Percentiles rank a stretch among this genome's conserved stretches.
Conservation (phyloP, 2,329 filamentous ascomycete species). For the Epichloe uncinata region DNA sequence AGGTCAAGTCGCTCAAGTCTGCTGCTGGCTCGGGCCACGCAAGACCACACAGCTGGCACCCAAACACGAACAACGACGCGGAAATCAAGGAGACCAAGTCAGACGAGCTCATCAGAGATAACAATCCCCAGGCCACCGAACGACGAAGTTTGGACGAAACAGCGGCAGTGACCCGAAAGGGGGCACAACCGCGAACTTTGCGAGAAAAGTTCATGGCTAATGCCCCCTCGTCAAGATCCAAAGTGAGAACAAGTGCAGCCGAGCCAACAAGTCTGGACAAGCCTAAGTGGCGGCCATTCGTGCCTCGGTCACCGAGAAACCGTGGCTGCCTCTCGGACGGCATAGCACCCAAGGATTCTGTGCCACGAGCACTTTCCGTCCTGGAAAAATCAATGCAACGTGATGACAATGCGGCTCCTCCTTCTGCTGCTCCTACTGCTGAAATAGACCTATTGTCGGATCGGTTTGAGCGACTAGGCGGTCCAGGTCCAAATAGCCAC, state of each 20-base stretch:
- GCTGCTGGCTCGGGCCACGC: constrained; percentile 8
- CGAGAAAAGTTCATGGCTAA: constrained; percentile 24
- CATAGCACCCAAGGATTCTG: constrained; percentile 14
- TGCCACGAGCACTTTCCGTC: constrained; percentile 15
- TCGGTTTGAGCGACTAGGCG: constrained; percentile 32
- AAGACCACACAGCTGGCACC: constrained; percentile 19
- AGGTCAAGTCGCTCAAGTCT: constrained; percentile 32
- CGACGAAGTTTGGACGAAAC: constrained; percentile 4
- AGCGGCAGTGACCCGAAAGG: constrained; percentile 5
- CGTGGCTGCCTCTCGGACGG: constrained; percentile 23
- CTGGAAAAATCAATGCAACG: constrained; percentile 13
- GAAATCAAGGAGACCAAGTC: constrained; percentile 9
- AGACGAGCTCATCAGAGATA: constrained; percentile 6
- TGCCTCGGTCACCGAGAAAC: constrained; percentile 27
- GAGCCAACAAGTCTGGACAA: constrained; percentile 18
- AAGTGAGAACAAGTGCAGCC: constrained; percentile 7
- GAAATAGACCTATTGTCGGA: constrained; percentile 33
- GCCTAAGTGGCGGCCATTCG: constrained; percentile 28
- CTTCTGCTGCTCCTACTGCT: constrained; percentile 5
- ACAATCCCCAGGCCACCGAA: not conserved
- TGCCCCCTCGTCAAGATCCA: constrained; percentile 8
- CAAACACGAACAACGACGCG: constrained; percentile 7
- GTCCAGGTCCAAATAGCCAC: constrained; percentile 19
- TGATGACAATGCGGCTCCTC: constrained; percentile 1
- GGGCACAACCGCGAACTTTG: constrained; percentile 14